Conservation (phyloP, 495 filamentous ascomycete genomes). For the Aspergillus avenaceus region DNA sequence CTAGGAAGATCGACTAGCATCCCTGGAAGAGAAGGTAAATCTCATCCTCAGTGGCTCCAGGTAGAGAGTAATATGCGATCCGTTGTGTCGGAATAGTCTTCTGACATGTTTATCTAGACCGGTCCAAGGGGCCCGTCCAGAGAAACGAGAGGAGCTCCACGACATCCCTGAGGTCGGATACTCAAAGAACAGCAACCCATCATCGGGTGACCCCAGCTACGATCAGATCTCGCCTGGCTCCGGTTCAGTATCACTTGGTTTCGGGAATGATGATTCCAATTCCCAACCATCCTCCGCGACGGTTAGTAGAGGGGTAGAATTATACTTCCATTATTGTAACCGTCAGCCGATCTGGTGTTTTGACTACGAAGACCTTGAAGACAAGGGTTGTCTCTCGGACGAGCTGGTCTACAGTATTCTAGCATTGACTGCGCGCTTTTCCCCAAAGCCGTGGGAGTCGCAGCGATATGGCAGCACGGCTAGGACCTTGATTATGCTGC, state of each 20-base stretch:
- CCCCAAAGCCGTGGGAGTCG: conserved; percentile 31
- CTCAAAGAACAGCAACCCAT: conserved; percentile 12
- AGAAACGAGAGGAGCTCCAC: conserved; percentile 13
- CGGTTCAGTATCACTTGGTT: conserved; percentile 22
- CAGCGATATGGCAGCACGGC: conserved; percentile 39
- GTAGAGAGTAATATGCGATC: conserved; percentile 11
- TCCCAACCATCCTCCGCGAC: conserved; percentile 21
- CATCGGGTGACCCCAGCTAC: conserved; percentile 16
- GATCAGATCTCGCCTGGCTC: conserved; percentile 5
- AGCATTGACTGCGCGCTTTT: conserved; percentile 38
- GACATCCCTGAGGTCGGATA: conserved; percentile 12
- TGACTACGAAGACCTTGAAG: conserved; percentile 37
- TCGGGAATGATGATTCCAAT: conserved; percentile 30
- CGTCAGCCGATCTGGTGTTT: conserved; percentile 48
- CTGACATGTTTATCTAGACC: conserved; percentile 13
- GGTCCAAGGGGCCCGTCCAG: conserved; percentile 3
- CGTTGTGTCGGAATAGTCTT: conserved; percentile 1
- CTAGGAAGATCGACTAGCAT: conserved; percentile 41
- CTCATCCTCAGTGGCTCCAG: conserved; percentile 35
- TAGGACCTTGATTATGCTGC: conserved; percentile 41
- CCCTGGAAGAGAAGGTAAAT: conserved; percentile 46
- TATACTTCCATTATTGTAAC: conserved; percentile 45
- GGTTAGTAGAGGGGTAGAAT: conserved; percentile 31
- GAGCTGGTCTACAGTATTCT: conserved; percentile 42
- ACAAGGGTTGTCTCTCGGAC: conserved; percentile 31